A percentile compares a stretch with the other conserved stretches of the same genome.
Evolutionary conservation across 805 yeast genomes (phyloP).

Genomic region (Ogataea henricii): DNA sequence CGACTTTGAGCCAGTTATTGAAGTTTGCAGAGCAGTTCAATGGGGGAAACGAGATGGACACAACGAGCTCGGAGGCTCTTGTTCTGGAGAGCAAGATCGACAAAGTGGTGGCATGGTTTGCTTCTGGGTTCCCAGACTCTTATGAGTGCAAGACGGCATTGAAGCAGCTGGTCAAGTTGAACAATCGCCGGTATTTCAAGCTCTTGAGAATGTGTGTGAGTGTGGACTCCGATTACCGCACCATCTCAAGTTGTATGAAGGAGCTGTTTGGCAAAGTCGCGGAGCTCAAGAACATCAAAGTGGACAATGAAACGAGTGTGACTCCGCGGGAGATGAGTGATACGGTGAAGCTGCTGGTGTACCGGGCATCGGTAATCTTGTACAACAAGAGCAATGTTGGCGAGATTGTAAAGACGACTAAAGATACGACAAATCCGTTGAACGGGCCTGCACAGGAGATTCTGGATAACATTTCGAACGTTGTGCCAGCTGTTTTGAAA

Average conservation of each 20-base stretch:
- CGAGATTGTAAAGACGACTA: slow-evolving; percentile 50
- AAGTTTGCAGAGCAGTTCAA: slow-evolving; percentile 49
- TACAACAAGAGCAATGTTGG: slow-evolving; percentile 68
- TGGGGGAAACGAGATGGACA: slow-evolving; percentile 28
- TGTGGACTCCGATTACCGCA: slow-evolving; percentile 58
- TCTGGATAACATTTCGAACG: slow-evolving; percentile 57
- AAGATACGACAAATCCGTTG: slow-evolving; percentile 35
- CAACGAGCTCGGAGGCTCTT: slow-evolving; percentile 23
- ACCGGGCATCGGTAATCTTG: slow-evolving; percentile 59
- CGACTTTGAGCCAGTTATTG: slow-evolving; percentile 51
- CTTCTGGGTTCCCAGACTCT: slow-evolving; percentile 54
- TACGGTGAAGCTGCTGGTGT: slow-evolving; percentile 58
- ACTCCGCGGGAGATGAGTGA: slow-evolving; percentile 51
- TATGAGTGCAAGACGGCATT: slow-evolving; percentile 52
- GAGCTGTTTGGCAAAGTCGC: slow-evolving; percentile 60
- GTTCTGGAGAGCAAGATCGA: slow-evolving; percentile 41
- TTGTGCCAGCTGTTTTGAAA: slow-evolving; percentile 65
- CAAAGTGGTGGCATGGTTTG: slow-evolving; percentile 63
- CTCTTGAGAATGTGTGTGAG: slow-evolving; percentile 56
- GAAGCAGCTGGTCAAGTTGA: slow-evolving; percentile 51
- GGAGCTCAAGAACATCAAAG: slow-evolving; percentile 51
- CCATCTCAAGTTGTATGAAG: slow-evolving; percentile 60
- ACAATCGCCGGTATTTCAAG: slow-evolving; percentile 60
- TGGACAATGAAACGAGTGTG: slow-evolving; percentile 33
- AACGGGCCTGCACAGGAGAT: slow-evolving; percentile 49